Evolutionary conservation across 2,329 filamentous ascomycete genomes (phyloP), one percentile per base, ranked within the genome.

Genomic region (Sclerotinia borealis): DNA sequence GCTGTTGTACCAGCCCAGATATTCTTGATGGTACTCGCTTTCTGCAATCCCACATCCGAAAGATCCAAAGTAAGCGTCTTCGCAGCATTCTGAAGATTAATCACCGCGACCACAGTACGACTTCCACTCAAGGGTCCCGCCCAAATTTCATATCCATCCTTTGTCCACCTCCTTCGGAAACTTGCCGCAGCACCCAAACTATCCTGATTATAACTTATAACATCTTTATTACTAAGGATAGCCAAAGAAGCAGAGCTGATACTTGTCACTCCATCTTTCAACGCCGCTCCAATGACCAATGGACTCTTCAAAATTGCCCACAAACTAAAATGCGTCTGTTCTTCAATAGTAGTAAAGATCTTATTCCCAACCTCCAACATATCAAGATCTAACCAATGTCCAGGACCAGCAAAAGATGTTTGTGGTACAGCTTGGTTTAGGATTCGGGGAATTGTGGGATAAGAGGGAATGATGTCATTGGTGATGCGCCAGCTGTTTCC

Each of bases 361-460:
- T 71, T 68, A 29, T 77, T 77, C 0, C 77, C 77, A 25, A 79
- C 69, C 60, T 72, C 69, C 25, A 79, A 64, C 77, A 79, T 79
- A 65, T 79, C 77, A n/a, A 78, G 71, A 70, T 79, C 78, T 1
- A 76, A 71, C 73, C 76, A 79, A 34, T 75, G 72, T 0, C 76
- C 77, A 0, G 75, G 74, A 0, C 72, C 73, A 0, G 77, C 75
- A 56, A 75, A 77, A 4, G 63, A 62, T 0, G 75, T 74, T 55
- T 77, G 73, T 22, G 77, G 74, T 1, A 75, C 75, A 11, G 75
- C 76, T 67, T 79, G 77, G 63, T 79, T 79, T 11, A 78, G 63
- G 3, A 76, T 78, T 3, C 77, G 70, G 50, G 72, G 73, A 22
- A 79, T 74, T 1, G 73, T 73, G n/a, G 72, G 65, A 72, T 73